Evolutionary conservation across 2,329 filamentous ascomycete genomes (phyloP).

Genomic region (Thelonectria blattea): DNA sequence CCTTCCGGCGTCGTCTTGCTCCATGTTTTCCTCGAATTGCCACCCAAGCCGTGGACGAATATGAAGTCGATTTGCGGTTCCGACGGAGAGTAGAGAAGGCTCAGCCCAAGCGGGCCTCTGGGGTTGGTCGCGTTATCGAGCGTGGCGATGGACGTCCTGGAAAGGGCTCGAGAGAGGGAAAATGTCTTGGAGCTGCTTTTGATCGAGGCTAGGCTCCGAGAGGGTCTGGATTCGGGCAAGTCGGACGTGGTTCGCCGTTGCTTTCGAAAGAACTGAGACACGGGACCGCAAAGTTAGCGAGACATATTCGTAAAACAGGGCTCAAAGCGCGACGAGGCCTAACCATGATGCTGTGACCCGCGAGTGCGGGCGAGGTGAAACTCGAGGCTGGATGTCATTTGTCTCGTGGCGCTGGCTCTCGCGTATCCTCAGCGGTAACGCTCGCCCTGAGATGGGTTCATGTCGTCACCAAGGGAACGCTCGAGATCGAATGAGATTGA

Average conservation of each 20-base stretch:
- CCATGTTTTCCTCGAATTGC: constrained; percentile 48
- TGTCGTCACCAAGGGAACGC: not conserved
- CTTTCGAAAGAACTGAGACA: constrained; percentile 27
- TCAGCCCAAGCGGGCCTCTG: constrained; percentile 28
- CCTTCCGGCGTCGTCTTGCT: constrained; percentile 30
- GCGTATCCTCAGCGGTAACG: constrained; percentile 3
- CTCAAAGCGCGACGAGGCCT: constrained; percentile 1
- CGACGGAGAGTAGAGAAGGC: constrained; percentile 28
- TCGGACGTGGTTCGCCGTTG: constrained; percentile 18
- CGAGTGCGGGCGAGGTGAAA: not conserved
- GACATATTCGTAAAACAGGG: not conserved
- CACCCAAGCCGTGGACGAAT: constrained; percentile 50
- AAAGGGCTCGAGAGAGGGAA: constrained; percentile 15
- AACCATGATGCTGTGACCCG: constrained; percentile 18
- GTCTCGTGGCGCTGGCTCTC: not conserved
- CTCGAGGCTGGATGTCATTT: not conserved
- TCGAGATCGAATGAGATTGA: constrained; percentile 1
- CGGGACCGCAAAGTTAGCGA: not conserved
- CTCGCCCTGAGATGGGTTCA: not conserved
- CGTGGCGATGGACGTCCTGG: constrained; percentile 9
- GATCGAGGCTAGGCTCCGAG: constrained; percentile 9
- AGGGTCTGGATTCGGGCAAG: constrained; percentile 2
- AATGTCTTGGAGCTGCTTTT: constrained; percentile 17
- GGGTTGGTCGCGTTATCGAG: not conserved
- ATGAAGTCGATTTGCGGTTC: constrained; percentile 40